Conservation (phyloP, 2,329 filamentous ascomycete genomes). For the Dryadomyces quercus-mongolicae region DNA sequence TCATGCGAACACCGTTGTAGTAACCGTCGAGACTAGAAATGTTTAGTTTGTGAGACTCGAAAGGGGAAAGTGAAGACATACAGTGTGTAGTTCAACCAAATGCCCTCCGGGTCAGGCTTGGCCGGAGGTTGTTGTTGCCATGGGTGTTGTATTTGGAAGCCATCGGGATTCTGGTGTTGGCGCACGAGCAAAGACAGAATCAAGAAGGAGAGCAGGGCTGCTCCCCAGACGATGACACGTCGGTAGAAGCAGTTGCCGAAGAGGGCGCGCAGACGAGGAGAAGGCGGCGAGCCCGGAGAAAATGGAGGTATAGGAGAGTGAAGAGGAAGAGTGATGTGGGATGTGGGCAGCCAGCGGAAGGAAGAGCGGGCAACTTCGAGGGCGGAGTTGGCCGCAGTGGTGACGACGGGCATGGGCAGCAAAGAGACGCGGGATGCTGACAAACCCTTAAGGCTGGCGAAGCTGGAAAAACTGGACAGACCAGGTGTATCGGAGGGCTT, state of each 20-base stretch:
- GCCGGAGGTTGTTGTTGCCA: slow-evolving; percentile 12
- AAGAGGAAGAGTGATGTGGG: slow-evolving; percentile 6
- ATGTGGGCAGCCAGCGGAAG: slow-evolving; percentile 7
- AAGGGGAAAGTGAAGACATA: slow-evolving; percentile 12
- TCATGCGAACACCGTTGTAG: slow-evolving; percentile 61
- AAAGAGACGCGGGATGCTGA: slow-evolving; percentile 6
- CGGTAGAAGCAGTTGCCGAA: slow-evolving; percentile 41
- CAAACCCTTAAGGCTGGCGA: slow-evolving; percentile 6
- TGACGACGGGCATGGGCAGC: slow-evolving; percentile 11
- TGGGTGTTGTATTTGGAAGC: slow-evolving; percentile 15
- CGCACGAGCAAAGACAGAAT: slow-evolving; percentile 15
- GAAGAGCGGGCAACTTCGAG: slow-evolving; percentile 9
- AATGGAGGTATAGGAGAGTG: slow-evolving; percentile 4
- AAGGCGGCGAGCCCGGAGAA: background rate
- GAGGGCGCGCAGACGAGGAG: slow-evolving; percentile 18
- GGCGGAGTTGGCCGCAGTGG: slow-evolving; percentile 9
- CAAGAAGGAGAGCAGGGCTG: slow-evolving; percentile 18
- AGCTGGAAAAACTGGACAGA: slow-evolving; percentile 6
- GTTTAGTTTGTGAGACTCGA: background rate
- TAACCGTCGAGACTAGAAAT: slow-evolving; percentile 50
- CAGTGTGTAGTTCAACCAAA: slow-evolving; percentile 30
- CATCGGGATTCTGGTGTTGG: slow-evolving; percentile 11
- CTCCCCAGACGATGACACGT: slow-evolving; percentile 37
- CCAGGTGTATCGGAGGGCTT: slow-evolving; percentile 5
- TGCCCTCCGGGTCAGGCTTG: slow-evolving; percentile 13